Evolutionary conservation across 176 grass and related monocot species (phyloP), one percentile per base, ranked within the genome.

Genomic region (Cymbopogon citratus): DNA sequence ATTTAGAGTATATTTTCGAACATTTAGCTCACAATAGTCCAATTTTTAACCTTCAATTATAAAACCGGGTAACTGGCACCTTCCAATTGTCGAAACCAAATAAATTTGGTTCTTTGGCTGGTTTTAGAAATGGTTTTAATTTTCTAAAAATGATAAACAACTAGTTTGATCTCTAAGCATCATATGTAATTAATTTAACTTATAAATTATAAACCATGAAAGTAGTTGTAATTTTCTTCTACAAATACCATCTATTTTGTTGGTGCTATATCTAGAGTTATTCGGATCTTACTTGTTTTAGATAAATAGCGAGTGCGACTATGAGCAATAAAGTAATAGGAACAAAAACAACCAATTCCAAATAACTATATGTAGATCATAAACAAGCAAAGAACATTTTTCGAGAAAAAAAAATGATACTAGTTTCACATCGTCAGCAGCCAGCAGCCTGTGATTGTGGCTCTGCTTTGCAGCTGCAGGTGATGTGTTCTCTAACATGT

Each of bases 401-500:
- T 48, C 14, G 13, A 5, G 15, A 4, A 46, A 46, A 15, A 15
- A 46, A 15, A 48, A 48, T 5, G 13, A 14, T 48, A 48, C 13
- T 48, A 48, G 14, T 48, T 48, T 48, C 45, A 48, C 45, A 14
- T 48, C 45, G 45, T 48, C 45, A 51, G 46, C 13, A 49, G 15
- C 46, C 46, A 6, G 46, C 46, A 51, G 46, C 46, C 5, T 51
- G 15, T 6, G 15, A 52, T 21, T 54, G 54, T 59, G n/a, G 57
- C 3, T 24, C 24, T 26, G 59, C 1, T 62, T 5, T 62, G 9
- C 54, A 59, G 46, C 15, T 57, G 18, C 56, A 51, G 51, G 25
- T 36, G 33, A 52, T 34, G 66, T 65, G 75, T 74, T 29, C 48
- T 67, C 62, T 62, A 33, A 69, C 87, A 62, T 52, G 81, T 75